Base-by-base conservation (phyloP, 768 basidiomycete genomes). In the Mycena epipterygia region DNA sequence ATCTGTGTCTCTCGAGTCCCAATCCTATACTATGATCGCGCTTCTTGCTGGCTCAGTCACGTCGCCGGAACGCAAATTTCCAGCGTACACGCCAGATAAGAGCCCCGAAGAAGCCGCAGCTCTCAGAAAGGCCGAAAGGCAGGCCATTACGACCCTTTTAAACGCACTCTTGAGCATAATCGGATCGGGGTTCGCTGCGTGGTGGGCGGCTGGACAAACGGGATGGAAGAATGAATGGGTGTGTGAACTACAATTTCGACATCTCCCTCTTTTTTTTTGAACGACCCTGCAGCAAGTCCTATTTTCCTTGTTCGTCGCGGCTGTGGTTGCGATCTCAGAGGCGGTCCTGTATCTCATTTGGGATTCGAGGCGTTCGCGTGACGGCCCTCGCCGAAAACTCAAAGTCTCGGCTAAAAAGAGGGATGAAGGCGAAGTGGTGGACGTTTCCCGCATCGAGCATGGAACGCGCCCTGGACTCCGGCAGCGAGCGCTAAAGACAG, bases 151-250 rank as follows among this genome's bases (percentile, higher is more conserved):
- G 3, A 87, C 90, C 7, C 79, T 95, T 46, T 70, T 93, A 23
- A 95, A 96, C 75, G 90, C 89, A 1, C 78, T 94, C 13, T 81
- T 95, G 57, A 95, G 93, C 74, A 83, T 95, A 46, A 79, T 83
- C 39, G 90, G 90, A 8, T 88, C 90, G 0, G 93, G 91, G 4
- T 84, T 88, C 56, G 92, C 91, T 6, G 85, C 88, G 21, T 95
- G 90, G 90, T 93, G 90, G 89, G 93, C 89, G 27, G 89, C 92
- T 44, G 88, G 88, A 55, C 83, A 82, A 73, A 84, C 88, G 9
- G 85, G 88, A 2, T 91, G 92, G 91, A 87, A 80, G 65, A 82
- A 90, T 67, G 94, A 95, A 85, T 94, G 91, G 91, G 94, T 94
- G 76, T 64, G 93, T 81, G 32, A 32, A 39, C 3, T 48, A 74